phyloP scores from a whole-genome alignment of 805 yeast genomes.

The Pichia phayaonensis region DNA sequence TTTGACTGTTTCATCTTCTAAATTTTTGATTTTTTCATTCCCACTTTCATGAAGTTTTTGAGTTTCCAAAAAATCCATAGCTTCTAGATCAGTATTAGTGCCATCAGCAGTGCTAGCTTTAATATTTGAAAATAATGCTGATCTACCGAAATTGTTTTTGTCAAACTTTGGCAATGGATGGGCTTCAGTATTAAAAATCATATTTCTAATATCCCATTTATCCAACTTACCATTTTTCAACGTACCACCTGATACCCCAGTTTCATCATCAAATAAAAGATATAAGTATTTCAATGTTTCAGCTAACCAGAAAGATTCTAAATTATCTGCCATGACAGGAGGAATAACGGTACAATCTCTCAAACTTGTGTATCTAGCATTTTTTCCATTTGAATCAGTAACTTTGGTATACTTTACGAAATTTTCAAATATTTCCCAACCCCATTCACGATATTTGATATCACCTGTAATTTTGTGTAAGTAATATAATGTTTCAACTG shows the following conservation, averaged over 20 bases:
- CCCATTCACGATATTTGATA: constrained; percentile 79
- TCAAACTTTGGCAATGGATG: constrained; percentile 82
- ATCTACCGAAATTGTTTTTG: constrained; percentile 42
- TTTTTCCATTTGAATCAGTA: constrained; percentile 27
- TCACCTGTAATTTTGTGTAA: constrained; percentile 76
- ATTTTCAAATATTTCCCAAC: constrained; percentile 73
- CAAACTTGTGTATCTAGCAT: constrained; percentile 47
- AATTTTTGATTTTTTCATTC: background rate
- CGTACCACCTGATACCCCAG: constrained; percentile 23
- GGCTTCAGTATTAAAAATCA: constrained; percentile 88
- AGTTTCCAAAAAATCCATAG: background rate
- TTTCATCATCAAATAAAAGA: constrained; percentile 59
- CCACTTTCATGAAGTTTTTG: background rate
- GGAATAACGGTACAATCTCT: constrained; percentile 61
- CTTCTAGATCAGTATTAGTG: background rate
- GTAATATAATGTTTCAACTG: constrained; percentile 81
- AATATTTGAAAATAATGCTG: constrained; percentile 41
- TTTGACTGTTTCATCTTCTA: background rate
- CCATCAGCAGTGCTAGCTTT: background rate
- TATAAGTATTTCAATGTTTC: constrained; percentile 86
- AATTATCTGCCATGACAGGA: constrained; percentile 49
- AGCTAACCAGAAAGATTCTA: constrained; percentile 92
- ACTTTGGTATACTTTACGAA: constrained; percentile 56
- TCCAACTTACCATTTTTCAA: constrained; percentile 25
- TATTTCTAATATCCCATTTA: constrained; percentile 55